Base-by-base conservation (phyloP, 75 land plant genomes). In the Picea sitchensis region DNA sequence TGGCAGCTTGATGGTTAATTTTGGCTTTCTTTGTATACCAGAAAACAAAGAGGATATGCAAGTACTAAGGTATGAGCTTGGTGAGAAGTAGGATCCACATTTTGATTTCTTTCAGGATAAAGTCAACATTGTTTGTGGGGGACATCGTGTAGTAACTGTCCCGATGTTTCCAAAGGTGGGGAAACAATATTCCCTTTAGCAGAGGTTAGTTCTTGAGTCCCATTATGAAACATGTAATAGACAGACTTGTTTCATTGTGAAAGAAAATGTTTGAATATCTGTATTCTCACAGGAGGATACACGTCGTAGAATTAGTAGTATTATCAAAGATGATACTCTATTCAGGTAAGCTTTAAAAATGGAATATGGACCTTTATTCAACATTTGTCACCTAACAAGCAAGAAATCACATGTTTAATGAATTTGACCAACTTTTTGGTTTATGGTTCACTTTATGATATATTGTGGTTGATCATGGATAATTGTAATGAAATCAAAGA, bases 11-110 rank as follows among this genome's bases (percentile, higher is more conserved):
- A 76, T 15, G 30, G 2, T 32, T 60, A 76, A 59, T 20, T 18
- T 30, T 76, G 15, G 5, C 30, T 20, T 56, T 57, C 11, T 54
- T 76, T 58, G 7, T 56, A 41, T 41, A 3, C 44, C 44, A 87
- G 91, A 89, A 67, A 89, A 89, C 78, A 90, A 86, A 5, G 91
- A 89, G 74, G 80, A 81, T 8, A 76, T 89, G 20, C 90, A 89
- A 78, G 84, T 89, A 2, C 38, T 89, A 67, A 44, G 77, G 38
- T 89, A 89, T 77, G 79, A 84, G 75, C n/a, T 74, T 78, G 90
- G 90, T 31, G 80, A 89, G 78, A 89, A 87, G 38, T 89, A 89
- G 78, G 91, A 89, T 23, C 87, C 90, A 8, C 91, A 89, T 62
- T 82, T 77, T 61, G 91, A 89, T 72, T 87, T 76, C 54, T 87